Evolutionary conservation across 108 stramenopile genomes (phyloP).

Genomic region (Licmophora abbreviata): DNA sequence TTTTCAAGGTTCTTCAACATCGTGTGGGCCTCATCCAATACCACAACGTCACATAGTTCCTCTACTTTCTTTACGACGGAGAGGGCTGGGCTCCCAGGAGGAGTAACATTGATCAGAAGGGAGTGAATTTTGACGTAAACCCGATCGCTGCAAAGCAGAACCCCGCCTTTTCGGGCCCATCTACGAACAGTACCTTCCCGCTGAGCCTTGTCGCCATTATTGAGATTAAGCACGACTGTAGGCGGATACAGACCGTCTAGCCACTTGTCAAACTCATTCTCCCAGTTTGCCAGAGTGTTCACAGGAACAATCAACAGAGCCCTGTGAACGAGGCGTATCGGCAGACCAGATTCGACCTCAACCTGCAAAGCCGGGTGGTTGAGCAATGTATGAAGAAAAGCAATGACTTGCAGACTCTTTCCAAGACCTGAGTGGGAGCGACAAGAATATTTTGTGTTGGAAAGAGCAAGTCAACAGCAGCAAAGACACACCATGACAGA

Average conservation of each 20-base stretch:
- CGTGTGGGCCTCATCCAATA: conserved; percentile 65
- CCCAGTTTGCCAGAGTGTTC: conserved; percentile 65
- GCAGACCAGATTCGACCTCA: neutral
- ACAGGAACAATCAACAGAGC: conserved; percentile 59
- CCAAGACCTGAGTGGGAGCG: no score
- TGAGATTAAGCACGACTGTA: conserved; percentile 22
- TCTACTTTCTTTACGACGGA: no score
- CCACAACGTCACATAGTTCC: conserved; percentile 55
- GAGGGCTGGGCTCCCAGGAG: conserved; percentile 39
- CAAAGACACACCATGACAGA: conserved; percentile 9
- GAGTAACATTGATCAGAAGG: conserved; percentile 10
- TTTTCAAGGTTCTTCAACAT: conserved; percentile 45
- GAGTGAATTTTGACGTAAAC: conserved; percentile 17
- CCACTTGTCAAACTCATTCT: conserved; percentile 64
- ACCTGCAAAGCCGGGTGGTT: conserved; percentile 30
- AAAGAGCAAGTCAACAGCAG: neutral
- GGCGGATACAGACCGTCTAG: conserved; percentile 19
- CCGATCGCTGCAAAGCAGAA: conserved; percentile 35
- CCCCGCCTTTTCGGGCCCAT: conserved; percentile 49
- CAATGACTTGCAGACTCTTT: conserved; percentile 36
- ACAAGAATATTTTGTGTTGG: no score
- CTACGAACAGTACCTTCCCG: conserved; percentile 17
- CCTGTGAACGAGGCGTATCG: conserved; percentile 21
- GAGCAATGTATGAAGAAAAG: conserved; percentile 54
- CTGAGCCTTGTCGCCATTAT: conserved; percentile 3